These are phyloP conservation scores for Chrysoporthe cubensis DNA, from an alignment of 2,329 filamentous ascomycete genomes.

Conservation along the genomic window DNA sequence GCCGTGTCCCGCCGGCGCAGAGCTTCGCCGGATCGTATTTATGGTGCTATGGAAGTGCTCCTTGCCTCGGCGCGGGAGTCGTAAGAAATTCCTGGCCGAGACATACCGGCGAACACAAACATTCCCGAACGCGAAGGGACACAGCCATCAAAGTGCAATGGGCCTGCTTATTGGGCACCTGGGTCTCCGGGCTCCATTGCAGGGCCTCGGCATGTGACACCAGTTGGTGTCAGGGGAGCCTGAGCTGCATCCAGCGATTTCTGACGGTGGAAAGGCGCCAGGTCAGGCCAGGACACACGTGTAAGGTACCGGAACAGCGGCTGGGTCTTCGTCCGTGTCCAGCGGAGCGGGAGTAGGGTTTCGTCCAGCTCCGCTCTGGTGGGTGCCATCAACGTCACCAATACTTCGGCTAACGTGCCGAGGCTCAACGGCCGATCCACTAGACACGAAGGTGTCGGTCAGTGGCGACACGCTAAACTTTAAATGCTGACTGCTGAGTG, in stretches of 20 bases:
- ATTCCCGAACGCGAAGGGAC: neutral
- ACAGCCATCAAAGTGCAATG: neutral
- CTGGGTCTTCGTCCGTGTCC: neutral
- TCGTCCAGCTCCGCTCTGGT: neutral
- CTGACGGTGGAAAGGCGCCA: neutral
- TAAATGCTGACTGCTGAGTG: no score
- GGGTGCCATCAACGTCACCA: neutral
- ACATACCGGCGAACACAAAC: neutral
- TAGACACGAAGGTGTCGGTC: neutral
- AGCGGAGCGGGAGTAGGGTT: neutral
- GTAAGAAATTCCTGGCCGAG: neutral
- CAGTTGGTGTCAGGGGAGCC: neutral
- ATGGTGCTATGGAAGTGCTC: neutral
- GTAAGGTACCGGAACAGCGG: neutral
- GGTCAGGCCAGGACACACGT: neutral
- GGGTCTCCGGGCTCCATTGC: constrained; percentile 1
- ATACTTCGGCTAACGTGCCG: neutral
- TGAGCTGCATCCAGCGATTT: neutral
- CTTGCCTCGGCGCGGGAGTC: neutral
- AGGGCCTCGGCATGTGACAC: neutral
- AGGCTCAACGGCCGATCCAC: constrained; percentile 1
- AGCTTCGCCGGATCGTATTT: neutral
- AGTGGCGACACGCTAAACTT: neutral
- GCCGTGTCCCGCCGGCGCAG: neutral
- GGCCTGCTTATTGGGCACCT: neutral